phyloP scores from a whole-genome alignment of 345 rosid genomes.

The Syzygium jambos region DNA sequence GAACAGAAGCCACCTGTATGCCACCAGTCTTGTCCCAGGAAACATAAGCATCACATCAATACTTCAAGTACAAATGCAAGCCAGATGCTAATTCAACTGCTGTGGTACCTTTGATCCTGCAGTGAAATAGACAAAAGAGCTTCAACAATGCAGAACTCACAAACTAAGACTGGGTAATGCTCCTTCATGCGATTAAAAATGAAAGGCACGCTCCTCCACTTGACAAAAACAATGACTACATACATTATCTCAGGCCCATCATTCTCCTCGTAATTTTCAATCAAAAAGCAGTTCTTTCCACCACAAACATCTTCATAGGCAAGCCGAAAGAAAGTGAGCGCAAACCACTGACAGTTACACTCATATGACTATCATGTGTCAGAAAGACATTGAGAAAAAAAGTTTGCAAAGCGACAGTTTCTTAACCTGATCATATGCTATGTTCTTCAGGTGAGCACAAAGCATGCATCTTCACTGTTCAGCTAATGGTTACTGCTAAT shows the following conservation, averaged over 20 bases:
- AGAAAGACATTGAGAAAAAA: background rate
- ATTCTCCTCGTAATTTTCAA: slow-evolving; percentile 32
- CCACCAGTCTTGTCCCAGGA: slow-evolving; percentile 98
- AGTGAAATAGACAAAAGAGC: background rate
- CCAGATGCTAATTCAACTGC: slow-evolving; percentile 89
- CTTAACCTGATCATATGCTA: background rate
- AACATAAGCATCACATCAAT: slow-evolving; percentile 78
- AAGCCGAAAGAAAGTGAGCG: slow-evolving; percentile 10
- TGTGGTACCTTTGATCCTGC: slow-evolving; percentile 73
- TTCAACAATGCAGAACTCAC: background rate
- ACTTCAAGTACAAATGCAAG: slow-evolving; percentile 86
- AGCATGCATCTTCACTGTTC: background rate
- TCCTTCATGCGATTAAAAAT: too few species aligned
- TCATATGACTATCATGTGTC: background rate
- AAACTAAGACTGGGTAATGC: background rate
- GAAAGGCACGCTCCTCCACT: background rate
- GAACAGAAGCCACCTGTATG: slow-evolving; percentile 64
- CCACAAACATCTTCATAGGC: slow-evolving; percentile 64
- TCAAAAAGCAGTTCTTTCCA: slow-evolving; percentile 60
- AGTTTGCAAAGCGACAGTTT: background rate
- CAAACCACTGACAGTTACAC: background rate
- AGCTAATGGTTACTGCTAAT: background rate
- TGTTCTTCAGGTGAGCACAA: background rate
- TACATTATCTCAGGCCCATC: slow-evolving; percentile 69
- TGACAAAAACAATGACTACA: slow-evolving; percentile 10